Conservation (phyloP, 108 stramenopile genomes). For the Conticribra guillardii region DNA sequence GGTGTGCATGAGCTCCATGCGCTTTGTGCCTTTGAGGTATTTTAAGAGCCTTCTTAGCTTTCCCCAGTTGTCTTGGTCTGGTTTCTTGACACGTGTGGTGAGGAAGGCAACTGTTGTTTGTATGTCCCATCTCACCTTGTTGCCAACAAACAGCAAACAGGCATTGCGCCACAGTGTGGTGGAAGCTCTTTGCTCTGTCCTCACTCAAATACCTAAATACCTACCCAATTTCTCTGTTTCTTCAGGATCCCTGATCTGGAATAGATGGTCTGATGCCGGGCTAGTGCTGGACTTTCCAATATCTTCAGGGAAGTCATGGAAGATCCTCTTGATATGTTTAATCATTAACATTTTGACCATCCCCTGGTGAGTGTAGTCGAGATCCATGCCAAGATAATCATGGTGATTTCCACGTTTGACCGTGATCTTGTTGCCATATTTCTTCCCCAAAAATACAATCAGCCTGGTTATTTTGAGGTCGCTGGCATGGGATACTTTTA, state of each 20-base stretch:
- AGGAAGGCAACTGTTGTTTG: constrained; percentile 2
- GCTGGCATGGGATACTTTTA: background rate
- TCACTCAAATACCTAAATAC: no score
- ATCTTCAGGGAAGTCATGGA: constrained; percentile 1
- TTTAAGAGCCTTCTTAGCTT: background rate
- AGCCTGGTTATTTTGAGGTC: background rate
- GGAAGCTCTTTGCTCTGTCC: background rate
- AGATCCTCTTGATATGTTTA: constrained; percentile 1
- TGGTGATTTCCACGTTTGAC: background rate
- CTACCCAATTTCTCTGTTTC: no score
- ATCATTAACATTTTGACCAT: constrained; percentile 3
- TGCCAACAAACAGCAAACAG: background rate
- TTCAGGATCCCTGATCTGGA: background rate
- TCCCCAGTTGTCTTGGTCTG: constrained; percentile 8
- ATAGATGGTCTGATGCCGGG: constrained; percentile 8
- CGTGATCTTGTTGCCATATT: background rate
- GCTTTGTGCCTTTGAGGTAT: background rate
- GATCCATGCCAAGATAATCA: constrained; percentile 6
- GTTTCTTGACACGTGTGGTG: background rate
- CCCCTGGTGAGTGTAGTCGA: background rate
- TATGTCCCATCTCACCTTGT: background rate
- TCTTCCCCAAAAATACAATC: background rate
- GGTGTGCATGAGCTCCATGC: background rate
- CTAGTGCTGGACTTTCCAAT: background rate
- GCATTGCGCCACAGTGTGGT: background rate